phyloP scores from a whole-genome alignment of 208 protist genomes.

The Trichomonas tenax region DNA sequence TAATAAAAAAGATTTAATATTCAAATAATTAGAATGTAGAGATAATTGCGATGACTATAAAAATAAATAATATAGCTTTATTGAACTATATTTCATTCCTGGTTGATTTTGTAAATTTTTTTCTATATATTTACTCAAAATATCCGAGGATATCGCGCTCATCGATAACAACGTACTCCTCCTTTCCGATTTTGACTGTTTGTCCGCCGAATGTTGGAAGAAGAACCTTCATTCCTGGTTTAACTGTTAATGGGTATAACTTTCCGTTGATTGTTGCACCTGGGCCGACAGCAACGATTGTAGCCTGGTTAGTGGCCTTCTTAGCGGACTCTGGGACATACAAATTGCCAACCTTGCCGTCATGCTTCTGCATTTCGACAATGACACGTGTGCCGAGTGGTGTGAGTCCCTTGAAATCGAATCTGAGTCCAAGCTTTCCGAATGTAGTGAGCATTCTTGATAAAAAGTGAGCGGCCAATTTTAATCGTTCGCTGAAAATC shows the following conservation, averaged over 20 bases:
- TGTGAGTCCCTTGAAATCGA: not conserved
- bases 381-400: not conserved
- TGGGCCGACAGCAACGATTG: not conserved
- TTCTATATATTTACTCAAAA: not conserved
- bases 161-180: not conserved
- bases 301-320: not conserved
- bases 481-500: not conserved
- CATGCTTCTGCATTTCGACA: not conserved
- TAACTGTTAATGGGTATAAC: not conserved
- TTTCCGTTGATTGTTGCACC: not conserved
- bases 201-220: not conserved
- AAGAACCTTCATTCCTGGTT: not conserved
- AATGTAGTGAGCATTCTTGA: not conserved
- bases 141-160: not conserved
- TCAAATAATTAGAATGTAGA: too few species aligned
- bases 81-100: too few species aligned
- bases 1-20: too few species aligned
- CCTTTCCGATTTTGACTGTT: not conserved
- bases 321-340: not conserved
- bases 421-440: not conserved
- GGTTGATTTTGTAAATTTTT: not conserved
- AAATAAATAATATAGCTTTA: too few species aligned
- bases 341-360: not conserved
- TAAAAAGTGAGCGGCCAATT: not conserved
- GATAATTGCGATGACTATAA: too few species aligned